Conservation (phyloP, 2,329 filamentous ascomycete species). For the Aspergillus sp. region DNA sequence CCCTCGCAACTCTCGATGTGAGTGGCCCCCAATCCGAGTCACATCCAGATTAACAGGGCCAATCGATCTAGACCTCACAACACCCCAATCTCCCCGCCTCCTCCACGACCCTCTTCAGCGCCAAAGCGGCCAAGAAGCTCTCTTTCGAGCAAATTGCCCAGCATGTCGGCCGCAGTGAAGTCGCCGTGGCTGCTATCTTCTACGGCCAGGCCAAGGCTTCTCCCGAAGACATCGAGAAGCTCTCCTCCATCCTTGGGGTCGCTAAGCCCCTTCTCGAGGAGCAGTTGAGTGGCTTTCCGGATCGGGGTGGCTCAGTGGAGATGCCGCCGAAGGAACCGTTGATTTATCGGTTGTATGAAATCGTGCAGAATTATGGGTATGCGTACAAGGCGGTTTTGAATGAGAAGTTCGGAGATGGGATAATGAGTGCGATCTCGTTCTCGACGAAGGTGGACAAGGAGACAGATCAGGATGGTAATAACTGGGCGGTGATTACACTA, state of each 20-base stretch:
- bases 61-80: slow-evolving; percentile 17
- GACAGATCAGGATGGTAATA: slow-evolving; percentile 68
- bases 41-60: not conserved
- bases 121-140: slow-evolving; percentile 66
- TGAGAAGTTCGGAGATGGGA: slow-evolving; percentile 89
- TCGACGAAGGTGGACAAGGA: slow-evolving; percentile 91
- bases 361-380: slow-evolving; percentile 94
- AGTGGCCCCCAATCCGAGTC: slow-evolving; percentile 1
- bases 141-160: slow-evolving; percentile 72
- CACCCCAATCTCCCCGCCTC: slow-evolving; percentile 59
- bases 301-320: slow-evolving; percentile 67
- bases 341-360: slow-evolving; percentile 86
- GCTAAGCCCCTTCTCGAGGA: slow-evolving; percentile 48
- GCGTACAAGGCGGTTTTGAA: slow-evolving; percentile 92
- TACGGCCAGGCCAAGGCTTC: slow-evolving; percentile 77
- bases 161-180: slow-evolving; percentile 67
- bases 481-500: slow-evolving; percentile 78
- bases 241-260: slow-evolving; percentile 59
- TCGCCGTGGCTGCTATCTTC: slow-evolving; percentile 80
- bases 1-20: slow-evolving; percentile 39
- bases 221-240: slow-evolving; percentile 57
- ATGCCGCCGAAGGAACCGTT: slow-evolving; percentile 80
- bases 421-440: slow-evolving; percentile 94
- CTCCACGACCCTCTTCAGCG: slow-evolving; percentile 66
- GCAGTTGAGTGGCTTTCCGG: slow-evolving; percentile 65